A percentile compares a stretch with the other conserved stretches of the same genome.
phyloP scores from a whole-genome alignment of 2,329 filamentous ascomycete genomes.

The Curvularia sp. region DNA sequence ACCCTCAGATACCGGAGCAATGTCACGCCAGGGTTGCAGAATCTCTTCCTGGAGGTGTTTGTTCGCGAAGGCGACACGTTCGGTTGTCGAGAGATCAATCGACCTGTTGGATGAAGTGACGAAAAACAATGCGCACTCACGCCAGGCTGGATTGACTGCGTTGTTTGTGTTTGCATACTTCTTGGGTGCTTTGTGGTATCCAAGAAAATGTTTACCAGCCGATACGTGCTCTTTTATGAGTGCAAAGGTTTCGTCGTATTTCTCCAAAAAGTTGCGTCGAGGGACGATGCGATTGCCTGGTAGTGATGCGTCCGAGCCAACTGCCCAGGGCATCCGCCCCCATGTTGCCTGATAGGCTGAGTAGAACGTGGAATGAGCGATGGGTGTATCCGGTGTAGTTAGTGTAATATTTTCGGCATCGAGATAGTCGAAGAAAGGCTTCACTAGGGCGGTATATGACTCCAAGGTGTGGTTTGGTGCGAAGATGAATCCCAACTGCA shows the following conservation, averaged over 20 bases:
- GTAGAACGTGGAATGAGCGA: conserved; percentile 25
- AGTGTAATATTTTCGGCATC: conserved; percentile 28
- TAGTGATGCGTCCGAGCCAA: conserved; percentile 32
- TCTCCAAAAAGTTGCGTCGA: conserved; percentile 32
- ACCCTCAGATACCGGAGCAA: conserved; percentile 19
- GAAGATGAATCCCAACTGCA: conserved; percentile 28
- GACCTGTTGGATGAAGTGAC: conserved; percentile 13
- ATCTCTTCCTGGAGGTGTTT: conserved; percentile 22
- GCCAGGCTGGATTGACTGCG: conserved; percentile 30
- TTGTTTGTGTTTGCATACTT: conserved; percentile 28
- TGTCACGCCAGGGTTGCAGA: conserved; percentile 24
- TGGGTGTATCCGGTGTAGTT: conserved; percentile 29
- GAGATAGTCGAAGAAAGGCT: conserved; percentile 24
- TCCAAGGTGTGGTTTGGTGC: conserved; percentile 24
- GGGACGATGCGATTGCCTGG: conserved; percentile 43
- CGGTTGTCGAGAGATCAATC: conserved; percentile 13
- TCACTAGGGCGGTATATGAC: conserved; percentile 20
- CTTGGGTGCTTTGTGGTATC: conserved; percentile 27
- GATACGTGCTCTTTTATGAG: conserved; percentile 53
- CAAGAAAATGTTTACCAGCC: conserved; percentile 18
- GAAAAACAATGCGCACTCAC: conserved; percentile 26
- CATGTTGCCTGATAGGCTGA: conserved; percentile 33
- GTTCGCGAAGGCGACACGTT: conserved; percentile 19
- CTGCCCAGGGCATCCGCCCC: conserved; percentile 20
- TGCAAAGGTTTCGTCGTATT: conserved; percentile 27